Conservation (phyloP, 225 moss, liverwort and hornwort genomes). For the Physcomitrellopsis africana region DNA sequence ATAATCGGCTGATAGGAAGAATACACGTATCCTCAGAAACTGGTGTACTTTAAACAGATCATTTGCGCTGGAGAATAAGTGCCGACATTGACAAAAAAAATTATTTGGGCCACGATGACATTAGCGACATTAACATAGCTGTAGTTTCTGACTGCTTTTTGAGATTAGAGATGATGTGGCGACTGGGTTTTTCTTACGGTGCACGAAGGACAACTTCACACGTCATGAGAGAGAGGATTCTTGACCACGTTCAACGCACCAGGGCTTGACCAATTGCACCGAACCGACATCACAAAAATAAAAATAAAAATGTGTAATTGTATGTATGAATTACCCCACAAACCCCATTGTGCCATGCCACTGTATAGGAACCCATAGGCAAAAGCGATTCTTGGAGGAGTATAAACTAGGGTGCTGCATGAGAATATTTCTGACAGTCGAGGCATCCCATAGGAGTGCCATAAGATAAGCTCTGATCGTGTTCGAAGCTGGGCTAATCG, state of each 20-base stretch:
- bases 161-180: neutral
- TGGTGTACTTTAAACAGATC: neutral
- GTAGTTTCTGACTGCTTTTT: neutral
- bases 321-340: no score
- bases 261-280: conserved; percentile 2
- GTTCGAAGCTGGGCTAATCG: no score
- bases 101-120: neutral
- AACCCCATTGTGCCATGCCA: no score
- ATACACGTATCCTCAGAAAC: neutral
- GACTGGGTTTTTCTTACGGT: neutral
- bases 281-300: neutral
- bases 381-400: neutral
- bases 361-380: no score
- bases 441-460: neutral
- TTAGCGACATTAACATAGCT: neutral
- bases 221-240: neutral
- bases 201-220: neutral
- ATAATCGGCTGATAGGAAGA: neutral
- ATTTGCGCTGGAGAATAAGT: neutral
- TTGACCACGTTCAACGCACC: neutral
- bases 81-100: neutral
- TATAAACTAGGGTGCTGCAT: neutral
- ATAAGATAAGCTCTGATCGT: neutral
- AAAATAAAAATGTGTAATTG: no score
- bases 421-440: neutral